phyloP scores from a whole-genome alignment of 2,329 filamentous ascomycete species.

The Fusarium scirpi region DNA sequence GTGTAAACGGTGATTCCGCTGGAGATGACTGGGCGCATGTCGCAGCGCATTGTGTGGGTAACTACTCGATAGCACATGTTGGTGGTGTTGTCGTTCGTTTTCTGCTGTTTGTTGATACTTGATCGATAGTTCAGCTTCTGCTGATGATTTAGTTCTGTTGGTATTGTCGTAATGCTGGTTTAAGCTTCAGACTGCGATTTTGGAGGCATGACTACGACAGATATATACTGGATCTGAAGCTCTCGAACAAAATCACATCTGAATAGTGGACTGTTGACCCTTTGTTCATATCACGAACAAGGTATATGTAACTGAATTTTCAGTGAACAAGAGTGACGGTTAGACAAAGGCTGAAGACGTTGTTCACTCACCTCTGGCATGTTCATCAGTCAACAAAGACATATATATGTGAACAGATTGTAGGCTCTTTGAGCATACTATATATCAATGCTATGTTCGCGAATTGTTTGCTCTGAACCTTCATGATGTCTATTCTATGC shows the following conservation, averaged over 20 bases:
- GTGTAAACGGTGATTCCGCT: slow-evolving; percentile 39
- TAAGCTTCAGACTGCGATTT: not conserved
- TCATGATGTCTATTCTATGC: not conserved
- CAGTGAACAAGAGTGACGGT: not conserved
- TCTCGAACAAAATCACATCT: not conserved
- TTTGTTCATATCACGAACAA: slow-evolving; percentile 25
- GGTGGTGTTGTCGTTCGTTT: not conserved
- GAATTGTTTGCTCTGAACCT: not conserved
- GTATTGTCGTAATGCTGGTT: not conserved
- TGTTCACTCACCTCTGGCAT: not conserved
- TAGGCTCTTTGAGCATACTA: not conserved
- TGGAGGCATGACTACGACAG: not conserved
- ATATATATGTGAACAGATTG: too few species aligned
- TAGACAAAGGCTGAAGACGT: slow-evolving; percentile 1
- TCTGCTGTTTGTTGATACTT: not conserved
- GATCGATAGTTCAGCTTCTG: not conserved
- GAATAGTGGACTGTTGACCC: not conserved
- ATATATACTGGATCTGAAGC: not conserved
- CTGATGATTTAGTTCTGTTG: not conserved
- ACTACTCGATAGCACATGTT: slow-evolving; percentile 45
- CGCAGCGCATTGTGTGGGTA: slow-evolving; percentile 48
- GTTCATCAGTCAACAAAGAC: not conserved
- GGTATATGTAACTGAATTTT: not conserved
- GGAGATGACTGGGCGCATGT: slow-evolving; percentile 46
- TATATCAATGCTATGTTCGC: not conserved